These are phyloP conservation scores for Alternaria gaisen DNA, from an alignment of 2,329 filamentous ascomycete species.

Conservation along the genomic window DNA sequence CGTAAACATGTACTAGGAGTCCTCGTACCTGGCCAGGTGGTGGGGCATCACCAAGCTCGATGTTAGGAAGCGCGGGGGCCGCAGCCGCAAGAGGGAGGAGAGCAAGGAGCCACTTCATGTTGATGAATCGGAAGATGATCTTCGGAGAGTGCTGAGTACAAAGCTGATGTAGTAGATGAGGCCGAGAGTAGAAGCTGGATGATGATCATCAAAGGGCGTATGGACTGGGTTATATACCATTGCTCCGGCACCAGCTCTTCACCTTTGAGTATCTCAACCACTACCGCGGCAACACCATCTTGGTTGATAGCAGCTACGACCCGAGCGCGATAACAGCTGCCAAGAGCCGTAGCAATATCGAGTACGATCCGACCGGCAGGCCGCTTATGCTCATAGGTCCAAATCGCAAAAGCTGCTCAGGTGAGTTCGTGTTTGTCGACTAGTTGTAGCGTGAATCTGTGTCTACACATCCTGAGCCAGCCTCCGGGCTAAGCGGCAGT, in stretches of 20 bases:
- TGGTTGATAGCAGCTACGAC: constrained; percentile 24
- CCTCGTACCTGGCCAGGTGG: constrained; percentile 39
- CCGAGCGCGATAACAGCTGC: constrained; percentile 36
- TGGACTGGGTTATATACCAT: constrained; percentile 45
- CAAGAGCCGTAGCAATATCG: constrained; percentile 46
- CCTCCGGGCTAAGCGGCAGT: constrained; percentile 23
- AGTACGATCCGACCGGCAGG: constrained; percentile 47
- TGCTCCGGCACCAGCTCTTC: constrained; percentile 26
- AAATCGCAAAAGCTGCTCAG: constrained; percentile 32
- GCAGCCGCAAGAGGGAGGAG: constrained; percentile 46
- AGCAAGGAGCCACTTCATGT: constrained; percentile 51
- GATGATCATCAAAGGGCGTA: constrained; percentile 42
- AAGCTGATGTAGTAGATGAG: constrained; percentile 30
- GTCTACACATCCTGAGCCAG: constrained; percentile 17
- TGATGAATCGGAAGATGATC: constrained; percentile 31
- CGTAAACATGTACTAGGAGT: background rate
- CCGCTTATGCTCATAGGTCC: constrained; percentile 39
- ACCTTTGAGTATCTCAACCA: constrained; percentile 16
- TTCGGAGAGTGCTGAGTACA: constrained; percentile 21
- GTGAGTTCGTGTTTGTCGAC: constrained; percentile 42
- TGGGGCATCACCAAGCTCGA: constrained; percentile 39
- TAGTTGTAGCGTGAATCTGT: constrained; percentile 10
- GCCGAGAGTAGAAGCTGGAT: constrained; percentile 39
- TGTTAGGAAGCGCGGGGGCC: constrained; percentile 29
- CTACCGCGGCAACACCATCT: constrained; percentile 24